Evolutionary conservation across 73 alveolate genomes (phyloP), one percentile per base, ranked within the genome.

Genomic region (Effrenium voratum): DNA sequence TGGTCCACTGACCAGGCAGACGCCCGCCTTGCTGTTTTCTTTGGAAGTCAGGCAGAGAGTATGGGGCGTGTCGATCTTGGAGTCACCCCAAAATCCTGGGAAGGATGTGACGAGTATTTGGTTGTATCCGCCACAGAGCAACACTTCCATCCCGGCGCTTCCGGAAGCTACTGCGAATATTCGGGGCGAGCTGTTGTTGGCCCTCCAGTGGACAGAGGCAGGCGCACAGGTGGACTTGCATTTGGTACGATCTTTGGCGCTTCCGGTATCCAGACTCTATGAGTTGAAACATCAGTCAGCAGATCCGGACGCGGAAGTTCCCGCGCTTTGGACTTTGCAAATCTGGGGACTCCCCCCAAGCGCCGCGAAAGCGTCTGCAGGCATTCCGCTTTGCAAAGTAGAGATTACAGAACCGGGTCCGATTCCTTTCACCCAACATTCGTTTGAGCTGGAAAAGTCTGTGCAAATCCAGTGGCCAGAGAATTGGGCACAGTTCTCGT

Each of bases 311-410:
- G 55, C 22, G 2, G n/a, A 6, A 34, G 49, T 8, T 5, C 16
- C 79, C 32, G 32, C 19, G 4, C 24, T 59, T 32, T 85, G 94
- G 94, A 59, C 76, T 30, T 60, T 85, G 63, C 94, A 85, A 59
- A 41, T 85, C n/a, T 85, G 94, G 94, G 94, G 81, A 8, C 43
- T 63, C 40, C 94, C 94, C 40, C 76, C 90, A 12, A 66, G 82
- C 22, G 34, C 3, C 8, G 93, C 77, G 10, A 55, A 52, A 59
- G 24, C 76, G 30, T 3, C 80, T 1, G 19, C 26, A 38, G 50
- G 82, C 43, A 57, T 85, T 59, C 94, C 94, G 0, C 28, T 85
- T n/a, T 85, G 94, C 45, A 59, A 63, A 26, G 57, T 85, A n/a
- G 94, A 63, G 30, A 38, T 85, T 19, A 12, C 60, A 41, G 87